Evolutionary conservation across 2,329 filamentous ascomycete genomes (phyloP), one percentile per base, ranked within the genome.

Genomic region (Westerdykella aurantiaca): DNA sequence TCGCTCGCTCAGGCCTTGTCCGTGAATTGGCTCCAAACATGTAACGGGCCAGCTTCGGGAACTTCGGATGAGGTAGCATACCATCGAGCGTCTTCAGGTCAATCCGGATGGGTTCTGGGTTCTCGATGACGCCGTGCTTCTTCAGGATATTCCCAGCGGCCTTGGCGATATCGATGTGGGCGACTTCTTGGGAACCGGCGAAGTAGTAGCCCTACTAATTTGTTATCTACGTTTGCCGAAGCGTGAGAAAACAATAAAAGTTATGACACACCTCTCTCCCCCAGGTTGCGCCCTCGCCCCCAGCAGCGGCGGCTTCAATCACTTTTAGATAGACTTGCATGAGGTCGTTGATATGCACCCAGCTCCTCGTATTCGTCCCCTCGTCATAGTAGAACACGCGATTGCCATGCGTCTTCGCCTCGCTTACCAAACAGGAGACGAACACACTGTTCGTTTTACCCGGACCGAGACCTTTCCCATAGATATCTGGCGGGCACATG

Each of bases 401-500:
- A 21, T 21, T 64, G 58, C 46, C 75, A 1, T 47, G 16, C 39
- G 67, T 61, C 37, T 68, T 46, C 1, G 67, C 64, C 16, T 68
- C 67, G 1, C 58, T 49, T 4, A 67, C 51, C 10, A 73, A 66
- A 21, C 64, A 53, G 16, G 72, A 72, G 2, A 70, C 57, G 31
- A 72, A 68, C 0, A 69, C 53, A 46, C 70, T 74, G 43, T 59
- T 62, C 29, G 58, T 67, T 41, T 72, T 77, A 31, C 66, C 69
- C 0, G 75, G 68, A 2, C 83, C 80, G 22, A 78, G 70, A 1
- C 80, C 81, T 2, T 56, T 45, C 0, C 66, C 81, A 52, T 84
- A 86, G 49, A 86, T 84, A 2, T 76, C 78, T 0, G 81, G 80
- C 10, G 82, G 81, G 51, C 78, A 83, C 5, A 86, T 71, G 22